Evolutionary conservation across 164 flowering plant species (phyloP).

Genomic region (Dillenia suffruticosa): DNA sequence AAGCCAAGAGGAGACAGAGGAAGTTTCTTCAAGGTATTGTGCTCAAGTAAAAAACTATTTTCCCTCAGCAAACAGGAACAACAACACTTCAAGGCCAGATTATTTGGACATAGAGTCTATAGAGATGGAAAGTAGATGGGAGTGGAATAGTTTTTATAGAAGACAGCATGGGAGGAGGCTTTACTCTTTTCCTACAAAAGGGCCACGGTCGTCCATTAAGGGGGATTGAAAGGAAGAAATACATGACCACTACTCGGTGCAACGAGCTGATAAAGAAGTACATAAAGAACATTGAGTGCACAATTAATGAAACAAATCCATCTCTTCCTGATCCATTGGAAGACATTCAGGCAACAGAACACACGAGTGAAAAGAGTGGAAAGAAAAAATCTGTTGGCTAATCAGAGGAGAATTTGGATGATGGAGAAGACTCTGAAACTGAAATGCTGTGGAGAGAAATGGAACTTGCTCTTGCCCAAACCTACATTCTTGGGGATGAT

Average conservation of each 20-base stretch:
- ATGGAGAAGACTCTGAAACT: slow-evolving; percentile 51
- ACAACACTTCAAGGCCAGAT: too few relatives aligned
- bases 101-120: slow-evolving; percentile 7
- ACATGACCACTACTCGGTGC: slow-evolving; percentile 35
- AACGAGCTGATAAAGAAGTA: slow-evolving; percentile 55
- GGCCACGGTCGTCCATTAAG: slow-evolving; percentile 15
- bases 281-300: slow-evolving; percentile 60
- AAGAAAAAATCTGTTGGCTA: not conserved
- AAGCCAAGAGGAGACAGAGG: not conserved
- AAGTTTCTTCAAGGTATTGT: too few relatives aligned
- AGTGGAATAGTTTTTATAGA: slow-evolving; percentile 7
- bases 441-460: slow-evolving; percentile 82
- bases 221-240: slow-evolving; percentile 14
- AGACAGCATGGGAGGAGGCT: slow-evolving; percentile 9
- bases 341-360: slow-evolving; percentile 23
- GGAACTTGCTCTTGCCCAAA: slow-evolving; percentile 52
- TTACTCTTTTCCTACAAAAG: slow-evolving; percentile 7
- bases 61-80: too few relatives aligned
- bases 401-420: slow-evolving; percentile 15
- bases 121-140: slow-evolving; percentile 17
- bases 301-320: slow-evolving; percentile 40
- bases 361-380: slow-evolving; percentile 9
- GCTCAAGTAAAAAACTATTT: too few relatives aligned
- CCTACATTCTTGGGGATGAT: slow-evolving; percentile 30
- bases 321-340: slow-evolving; percentile 51